Percentiles rank a stretch among this genome's conserved stretches.
These are phyloP conservation scores for Collybia nuda DNA, from an alignment of 768 basidiomycete genomes.

Conservation along the genomic window DNA sequence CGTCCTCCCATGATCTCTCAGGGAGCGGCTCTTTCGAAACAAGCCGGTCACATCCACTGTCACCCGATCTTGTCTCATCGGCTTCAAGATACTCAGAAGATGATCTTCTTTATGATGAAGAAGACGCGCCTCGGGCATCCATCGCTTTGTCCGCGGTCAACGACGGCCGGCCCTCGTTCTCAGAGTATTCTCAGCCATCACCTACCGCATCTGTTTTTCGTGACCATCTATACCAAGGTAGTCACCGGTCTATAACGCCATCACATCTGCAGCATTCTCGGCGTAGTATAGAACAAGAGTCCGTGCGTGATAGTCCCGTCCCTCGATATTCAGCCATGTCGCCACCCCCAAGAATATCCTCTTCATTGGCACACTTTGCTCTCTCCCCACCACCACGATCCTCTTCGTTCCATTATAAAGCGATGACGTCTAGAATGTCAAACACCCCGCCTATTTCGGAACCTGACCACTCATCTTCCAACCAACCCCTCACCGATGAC, in stretches of 20 bases:
- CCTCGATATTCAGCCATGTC: conserved; percentile 42
- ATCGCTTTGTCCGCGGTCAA: conserved; percentile 45
- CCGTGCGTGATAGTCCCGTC: conserved; percentile 24
- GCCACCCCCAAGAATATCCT: conserved; percentile 66
- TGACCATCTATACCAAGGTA: conserved; percentile 45
- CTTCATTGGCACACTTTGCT: conserved; percentile 54
- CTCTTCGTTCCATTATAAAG: conserved; percentile 27
- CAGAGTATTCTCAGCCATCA: conserved; percentile 69
- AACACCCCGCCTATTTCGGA: conserved; percentile 20
- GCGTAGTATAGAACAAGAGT: conserved; percentile 23
- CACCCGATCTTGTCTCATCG: conserved; percentile 19
- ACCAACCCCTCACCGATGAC: conserved; percentile 19
- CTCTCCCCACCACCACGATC: conserved; percentile 58
- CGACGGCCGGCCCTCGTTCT: conserved; percentile 55
- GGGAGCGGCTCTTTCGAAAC: conserved; percentile 28
- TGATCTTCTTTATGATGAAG: conserved; percentile 24
- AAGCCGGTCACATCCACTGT: conserved; percentile 9
- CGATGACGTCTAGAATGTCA: conserved; percentile 13
- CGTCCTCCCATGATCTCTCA: conserved; percentile 11
- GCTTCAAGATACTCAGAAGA: conserved; percentile 40
- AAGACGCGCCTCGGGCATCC: conserved; percentile 40
- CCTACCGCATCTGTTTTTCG: conserved; percentile 83
- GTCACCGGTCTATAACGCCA: conserved; percentile 19
- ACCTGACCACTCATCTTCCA: conserved; percentile 13
- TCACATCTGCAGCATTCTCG: conserved; percentile 24